phyloP scores from a whole-genome alignment of 257 asterid genomes.

The Solanum peruvianum region DNA sequence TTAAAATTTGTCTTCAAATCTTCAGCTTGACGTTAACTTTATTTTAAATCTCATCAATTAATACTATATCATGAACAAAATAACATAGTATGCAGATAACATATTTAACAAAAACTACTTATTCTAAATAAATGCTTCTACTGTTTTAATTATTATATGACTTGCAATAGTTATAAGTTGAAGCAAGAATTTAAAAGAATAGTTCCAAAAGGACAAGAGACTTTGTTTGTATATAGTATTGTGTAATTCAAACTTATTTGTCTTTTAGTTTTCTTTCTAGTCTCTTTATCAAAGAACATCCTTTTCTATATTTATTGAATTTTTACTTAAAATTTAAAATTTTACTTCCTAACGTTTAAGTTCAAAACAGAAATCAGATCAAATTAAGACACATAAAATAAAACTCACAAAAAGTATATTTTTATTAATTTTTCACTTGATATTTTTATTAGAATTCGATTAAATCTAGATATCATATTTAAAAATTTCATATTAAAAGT shows the following conservation, averaged over 20 bases:
- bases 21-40: too few species aligned
- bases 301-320: neutral
- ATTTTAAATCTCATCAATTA: too few species aligned
- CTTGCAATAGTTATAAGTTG: neutral
- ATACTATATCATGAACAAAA: too few species aligned
- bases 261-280: neutral
- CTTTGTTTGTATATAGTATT: neutral
- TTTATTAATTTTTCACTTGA: too few species aligned
- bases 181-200: neutral
- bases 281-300: neutral
- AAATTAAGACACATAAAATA: neutral
- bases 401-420: neutral
- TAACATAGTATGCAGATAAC: neutral
- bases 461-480: rapidly evolving
- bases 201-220: neutral
- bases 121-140: neutral
- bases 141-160: neutral
- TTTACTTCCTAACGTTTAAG: neutral
- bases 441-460: too few species aligned
- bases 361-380: neutral
- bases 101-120: neutral
- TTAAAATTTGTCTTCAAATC: neutral
- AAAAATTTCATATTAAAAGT: too few species aligned
- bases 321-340: neutral
- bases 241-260: neutral